Evolutionary conservation across 2,329 filamentous ascomycete genomes (phyloP).

Genomic region (Didymella keratinophila): DNA sequence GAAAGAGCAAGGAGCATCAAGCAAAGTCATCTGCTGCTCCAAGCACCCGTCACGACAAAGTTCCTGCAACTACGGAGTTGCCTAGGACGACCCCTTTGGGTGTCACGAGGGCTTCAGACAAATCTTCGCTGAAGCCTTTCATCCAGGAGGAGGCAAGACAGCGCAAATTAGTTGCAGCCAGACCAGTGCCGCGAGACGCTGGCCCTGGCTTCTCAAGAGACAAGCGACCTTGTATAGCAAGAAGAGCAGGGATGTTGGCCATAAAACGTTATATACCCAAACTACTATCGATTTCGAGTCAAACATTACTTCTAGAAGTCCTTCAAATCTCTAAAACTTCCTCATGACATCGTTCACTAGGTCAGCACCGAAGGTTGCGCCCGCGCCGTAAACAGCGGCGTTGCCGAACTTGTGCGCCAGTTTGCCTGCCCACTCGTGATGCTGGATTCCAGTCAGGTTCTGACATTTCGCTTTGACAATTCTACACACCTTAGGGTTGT

Average conservation of each 20-base stretch:
- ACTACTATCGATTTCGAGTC: not conserved
- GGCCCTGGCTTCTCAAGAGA: not conserved
- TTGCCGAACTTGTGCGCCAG: constrained; percentile 32
- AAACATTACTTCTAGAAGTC: not conserved
- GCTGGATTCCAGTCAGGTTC: constrained; percentile 13
- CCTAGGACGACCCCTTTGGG: not conserved
- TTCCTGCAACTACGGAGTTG: not conserved
- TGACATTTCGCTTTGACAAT: not conserved
- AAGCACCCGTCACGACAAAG: not conserved
- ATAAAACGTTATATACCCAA: constrained; percentile 12
- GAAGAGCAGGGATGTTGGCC: not conserved
- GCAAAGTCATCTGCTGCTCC: not conserved
- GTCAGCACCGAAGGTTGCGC: constrained; percentile 32
- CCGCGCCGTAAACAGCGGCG: constrained; percentile 28
- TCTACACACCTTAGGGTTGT: constrained; percentile 27
- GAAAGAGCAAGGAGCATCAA: not conserved
- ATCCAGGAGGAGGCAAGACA: not conserved
- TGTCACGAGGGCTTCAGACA: not conserved
- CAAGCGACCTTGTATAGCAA: not conserved
- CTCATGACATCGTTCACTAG: constrained; percentile 33
- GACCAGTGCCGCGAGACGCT: not conserved
- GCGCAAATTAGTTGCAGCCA: not conserved
- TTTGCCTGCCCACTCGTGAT: constrained; percentile 33
- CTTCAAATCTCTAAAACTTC: constrained; percentile 22
- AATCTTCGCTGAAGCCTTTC: not conserved